A percentile compares a stretch with the other conserved stretches of the same genome.
Evolutionary conservation across 371 early-diverging fungal genomes (phyloP).

Genomic region (Lichtheimia ramosa): DNA sequence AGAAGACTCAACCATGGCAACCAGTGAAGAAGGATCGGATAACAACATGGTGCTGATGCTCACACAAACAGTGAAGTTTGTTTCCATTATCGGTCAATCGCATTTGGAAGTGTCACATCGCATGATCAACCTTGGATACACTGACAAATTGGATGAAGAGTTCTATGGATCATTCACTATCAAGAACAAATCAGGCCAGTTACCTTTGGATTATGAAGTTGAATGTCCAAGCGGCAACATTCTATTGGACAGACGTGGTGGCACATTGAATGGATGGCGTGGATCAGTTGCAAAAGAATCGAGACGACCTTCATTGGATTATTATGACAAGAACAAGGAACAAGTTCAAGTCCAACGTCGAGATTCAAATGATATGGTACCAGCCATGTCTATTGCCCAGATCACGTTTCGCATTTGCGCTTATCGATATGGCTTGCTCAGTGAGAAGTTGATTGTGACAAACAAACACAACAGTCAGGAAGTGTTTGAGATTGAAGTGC

Average conservation of each 20-base stretch:
- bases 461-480: slow-evolving; percentile 76
- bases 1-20: not conserved
- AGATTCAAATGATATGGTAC: slow-evolving; percentile 2
- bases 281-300: slow-evolving; percentile 21
- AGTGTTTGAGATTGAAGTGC: slow-evolving; percentile 62
- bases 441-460: slow-evolving; percentile 60
- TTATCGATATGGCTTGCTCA: slow-evolving; percentile 60
- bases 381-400: slow-evolving; percentile 41
- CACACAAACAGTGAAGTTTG: slow-evolving; percentile 80
- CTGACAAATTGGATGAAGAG: slow-evolving; percentile 48
- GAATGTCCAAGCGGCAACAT: slow-evolving; percentile 61
- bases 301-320: slow-evolving; percentile 11
- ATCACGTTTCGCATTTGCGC: slow-evolving; percentile 64
- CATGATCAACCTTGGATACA: slow-evolving; percentile 59
- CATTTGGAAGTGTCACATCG: slow-evolving; percentile 67
- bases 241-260: slow-evolving; percentile 56
- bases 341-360: slow-evolving; percentile 1
- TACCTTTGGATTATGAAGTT: slow-evolving; percentile 67
- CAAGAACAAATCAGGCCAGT: slow-evolving; percentile 61
- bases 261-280: slow-evolving; percentile 61
- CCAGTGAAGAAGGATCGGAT: slow-evolving; percentile 5
- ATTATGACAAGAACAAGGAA: slow-evolving; percentile 3
- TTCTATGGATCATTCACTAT: slow-evolving; percentile 65
- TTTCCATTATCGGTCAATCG: slow-evolving; percentile 81
- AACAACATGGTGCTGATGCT: slow-evolving; percentile 37